Base-by-base conservation (phyloP, 106 monocot species). In the Agapanthus africanus region DNA sequence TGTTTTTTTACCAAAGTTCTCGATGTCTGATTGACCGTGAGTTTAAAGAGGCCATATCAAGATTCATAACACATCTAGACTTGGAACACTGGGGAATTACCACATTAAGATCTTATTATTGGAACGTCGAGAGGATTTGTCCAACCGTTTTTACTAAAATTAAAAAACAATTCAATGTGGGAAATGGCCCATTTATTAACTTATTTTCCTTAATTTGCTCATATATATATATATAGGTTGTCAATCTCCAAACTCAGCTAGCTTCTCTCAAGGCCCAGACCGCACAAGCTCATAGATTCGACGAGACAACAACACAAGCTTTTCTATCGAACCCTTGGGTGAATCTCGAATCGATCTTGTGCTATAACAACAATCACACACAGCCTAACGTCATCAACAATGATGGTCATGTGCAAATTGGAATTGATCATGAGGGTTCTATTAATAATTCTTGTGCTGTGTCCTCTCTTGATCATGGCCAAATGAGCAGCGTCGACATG, bases 161-260 rank as follows among this genome's bases (percentile, higher is more conserved):
- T n/a, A n/a, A n/a, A n/a, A n/a, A n/a, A n/a, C n/a, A n/a, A n/a
- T n/a, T n/a, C n/a, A n/a, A n/a, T n/a, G n/a, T n/a, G n/a, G n/a
- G n/a, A n/a, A n/a, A n/a, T n/a, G n/a, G n/a, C n/a, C n/a, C n/a
- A n/a, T n/a, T n/a, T n/a, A n/a, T n/a, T n/a, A n/a, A n/a, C n/a
- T n/a, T n/a, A n/a, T n/a, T n/a, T n/a, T n/a, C n/a, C n/a, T n/a
- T n/a, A n/a, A n/a, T n/a, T n/a, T n/a, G n/a, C n/a, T n/a, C n/a
- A n/a, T n/a, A n/a, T n/a, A n/a, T n/a, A n/a, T n/a, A n/a, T n/a
- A n/a, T n/a, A n/a, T 66, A 78, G 78, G 78, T 78, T 59, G 73
- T 78, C 47, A 78, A 60, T 33, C 78, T 78, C 25, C 78, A 78
- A 73, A 73, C 78, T 47, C 78, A 78, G 40, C n/a, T 78, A 78